Evolutionary conservation across 1,284 basidiomycete genomes (phyloP).

Genomic region (Cutaneotrichosporon curvatum): DNA sequence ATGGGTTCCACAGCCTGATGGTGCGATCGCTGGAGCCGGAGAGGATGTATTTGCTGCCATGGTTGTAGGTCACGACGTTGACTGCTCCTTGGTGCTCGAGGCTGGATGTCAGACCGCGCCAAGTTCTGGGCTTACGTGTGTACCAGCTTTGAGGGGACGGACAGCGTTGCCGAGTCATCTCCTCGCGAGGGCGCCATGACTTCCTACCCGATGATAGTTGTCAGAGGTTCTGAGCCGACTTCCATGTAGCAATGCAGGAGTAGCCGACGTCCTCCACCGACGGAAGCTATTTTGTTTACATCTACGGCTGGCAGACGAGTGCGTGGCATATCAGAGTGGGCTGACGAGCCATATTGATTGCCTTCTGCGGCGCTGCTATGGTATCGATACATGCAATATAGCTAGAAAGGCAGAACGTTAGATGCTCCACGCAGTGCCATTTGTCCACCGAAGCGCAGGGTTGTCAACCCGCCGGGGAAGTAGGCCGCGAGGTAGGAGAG

Average conservation of each 20-base stretch:
- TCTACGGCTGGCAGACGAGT: no score
- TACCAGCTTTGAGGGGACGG: slow-evolving; percentile 21
- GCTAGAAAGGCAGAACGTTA: slow-evolving; percentile 64
- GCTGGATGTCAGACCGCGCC: slow-evolving; percentile 14
- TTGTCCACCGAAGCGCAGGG: slow-evolving; percentile 71
- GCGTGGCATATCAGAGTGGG: no score
- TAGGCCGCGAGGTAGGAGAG: slow-evolving; percentile 82
- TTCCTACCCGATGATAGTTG: no score
- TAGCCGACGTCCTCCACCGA: slow-evolving; percentile 1
- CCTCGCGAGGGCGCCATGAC: slow-evolving; percentile 20
- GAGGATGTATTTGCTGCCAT: slow-evolving; percentile 78
- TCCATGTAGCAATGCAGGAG: no score
- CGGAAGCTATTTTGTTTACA: slow-evolving; percentile 4
- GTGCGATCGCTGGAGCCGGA: slow-evolving; percentile 86
- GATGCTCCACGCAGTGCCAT: slow-evolving; percentile 74
- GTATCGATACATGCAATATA: neutral
- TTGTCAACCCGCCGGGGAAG: slow-evolving; percentile 69
- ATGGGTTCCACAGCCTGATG: slow-evolving; percentile 85
- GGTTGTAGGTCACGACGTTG: slow-evolving; percentile 76
- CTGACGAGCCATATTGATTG: no score
- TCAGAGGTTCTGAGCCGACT: no score
- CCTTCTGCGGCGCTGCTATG: no score
- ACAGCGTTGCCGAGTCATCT: slow-evolving; percentile 4
- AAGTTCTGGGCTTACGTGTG: slow-evolving; percentile 19
- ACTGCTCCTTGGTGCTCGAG: slow-evolving; percentile 67